A percentile compares a stretch with the other conserved stretches of the same genome.
These are phyloP conservation scores for Apodospora peruviana DNA, from an alignment of 495 filamentous ascomycete genomes.

Conservation along the genomic window DNA sequence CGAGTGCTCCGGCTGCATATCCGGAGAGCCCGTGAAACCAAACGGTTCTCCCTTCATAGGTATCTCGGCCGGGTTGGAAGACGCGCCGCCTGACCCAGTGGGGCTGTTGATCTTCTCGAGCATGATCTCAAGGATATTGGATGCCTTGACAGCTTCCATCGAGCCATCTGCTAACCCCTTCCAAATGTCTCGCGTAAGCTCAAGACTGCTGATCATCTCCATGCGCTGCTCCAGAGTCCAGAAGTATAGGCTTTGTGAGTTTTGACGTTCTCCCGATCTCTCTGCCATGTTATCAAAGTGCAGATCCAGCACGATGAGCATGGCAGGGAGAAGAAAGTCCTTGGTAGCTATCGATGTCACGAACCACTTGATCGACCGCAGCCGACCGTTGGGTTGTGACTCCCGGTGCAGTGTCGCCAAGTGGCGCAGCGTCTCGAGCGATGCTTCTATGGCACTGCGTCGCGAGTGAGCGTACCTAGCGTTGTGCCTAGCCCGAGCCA, in stretches of 20 bases:
- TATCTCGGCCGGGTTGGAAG: conserved; percentile 6
- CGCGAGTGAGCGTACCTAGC: conserved; percentile 74
- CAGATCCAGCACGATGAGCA: conserved; percentile 81
- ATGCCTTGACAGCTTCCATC: conserved; percentile 87
- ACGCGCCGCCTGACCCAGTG: conserved; percentile 12
- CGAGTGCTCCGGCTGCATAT: conserved; percentile 53
- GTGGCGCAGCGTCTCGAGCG: conserved; percentile 67
- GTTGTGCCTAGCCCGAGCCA: conserved; percentile 62
- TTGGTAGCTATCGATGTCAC: conserved; percentile 70
- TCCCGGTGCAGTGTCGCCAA: conserved; percentile 74
- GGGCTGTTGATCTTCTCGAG: conserved; percentile 61
- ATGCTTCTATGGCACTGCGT: conserved; percentile 74
- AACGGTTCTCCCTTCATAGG: conserved; percentile 28
- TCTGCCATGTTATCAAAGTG: conserved; percentile 43
- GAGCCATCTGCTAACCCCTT: conserved; percentile 64
- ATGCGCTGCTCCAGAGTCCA: conserved; percentile 67
- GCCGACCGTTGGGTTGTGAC: conserved; percentile 63
- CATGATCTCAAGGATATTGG: conserved; percentile 71
- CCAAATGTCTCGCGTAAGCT: conserved; percentile 73
- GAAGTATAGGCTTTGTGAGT: conserved; percentile 49
- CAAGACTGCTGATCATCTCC: conserved; percentile 70
- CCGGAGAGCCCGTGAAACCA: conserved; percentile 19
- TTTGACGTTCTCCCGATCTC: conserved; percentile 24
- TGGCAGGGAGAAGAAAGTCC: conserved; percentile 83
- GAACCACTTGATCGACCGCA: conserved; percentile 68